phyloP scores from a whole-genome alignment of 148 eudicot species.

The Fagopyrum tataricum region DNA sequence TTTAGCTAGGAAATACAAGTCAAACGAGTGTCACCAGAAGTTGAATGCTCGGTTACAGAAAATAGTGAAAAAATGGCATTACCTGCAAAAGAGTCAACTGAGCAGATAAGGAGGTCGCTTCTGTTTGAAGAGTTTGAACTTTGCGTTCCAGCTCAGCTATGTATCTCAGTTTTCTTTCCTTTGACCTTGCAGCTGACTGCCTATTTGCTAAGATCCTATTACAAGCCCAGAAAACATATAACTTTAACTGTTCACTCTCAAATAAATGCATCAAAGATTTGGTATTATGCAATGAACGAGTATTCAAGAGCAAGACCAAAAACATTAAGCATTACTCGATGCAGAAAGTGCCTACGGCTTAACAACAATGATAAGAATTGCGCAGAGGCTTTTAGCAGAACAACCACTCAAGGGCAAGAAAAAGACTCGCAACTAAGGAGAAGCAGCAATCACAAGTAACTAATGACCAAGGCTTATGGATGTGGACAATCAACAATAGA shows the following conservation, averaged over 20 bases:
- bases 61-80: not conserved
- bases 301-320: not conserved
- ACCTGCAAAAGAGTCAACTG: conserved; percentile 70
- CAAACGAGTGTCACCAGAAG: not conserved
- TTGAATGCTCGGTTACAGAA: not conserved
- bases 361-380: too few species aligned
- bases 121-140: conserved; percentile 66
- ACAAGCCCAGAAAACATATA: not conserved
- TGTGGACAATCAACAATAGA: not conserved
- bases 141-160: conserved; percentile 73
- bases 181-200: conserved; percentile 73
- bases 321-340: not conserved
- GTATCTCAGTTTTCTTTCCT: conserved; percentile 79
- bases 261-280: too few species aligned
- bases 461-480: not conserved
- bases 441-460: too few species aligned
- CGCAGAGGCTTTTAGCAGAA: not conserved
- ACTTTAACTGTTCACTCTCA: too few species aligned
- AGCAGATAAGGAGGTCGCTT: conserved; percentile 69
- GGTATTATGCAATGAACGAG: not conserved
- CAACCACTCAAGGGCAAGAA: not conserved
- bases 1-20: not conserved
- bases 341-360: not conserved
- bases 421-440: too few species aligned
- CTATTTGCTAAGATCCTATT: conserved; percentile 70